Conservation (phyloP, 2,329 filamentous ascomycete genomes). For the Pseudogymnoascus verrucosus region DNA sequence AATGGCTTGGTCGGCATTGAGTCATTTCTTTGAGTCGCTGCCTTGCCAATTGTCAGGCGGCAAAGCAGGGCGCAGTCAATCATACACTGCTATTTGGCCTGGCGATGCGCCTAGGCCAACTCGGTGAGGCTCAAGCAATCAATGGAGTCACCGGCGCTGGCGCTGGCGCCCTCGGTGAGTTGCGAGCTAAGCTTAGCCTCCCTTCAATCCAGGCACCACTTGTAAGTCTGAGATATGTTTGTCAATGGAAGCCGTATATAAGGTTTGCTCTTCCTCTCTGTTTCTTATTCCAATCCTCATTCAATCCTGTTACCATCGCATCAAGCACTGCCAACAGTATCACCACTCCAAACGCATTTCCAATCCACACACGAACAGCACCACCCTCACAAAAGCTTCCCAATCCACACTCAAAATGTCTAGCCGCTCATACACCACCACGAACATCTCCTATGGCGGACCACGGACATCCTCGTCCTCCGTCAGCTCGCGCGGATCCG, state of each 20-base stretch:
- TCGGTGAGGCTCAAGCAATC: slow-evolving; percentile 5
- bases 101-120: not conserved
- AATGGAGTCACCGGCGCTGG: slow-evolving; percentile 5
- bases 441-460: not conserved
- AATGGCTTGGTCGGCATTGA: not conserved
- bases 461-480: not conserved
- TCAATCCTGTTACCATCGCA: not conserved
- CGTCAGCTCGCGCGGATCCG: not conserved
- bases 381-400: not conserved
- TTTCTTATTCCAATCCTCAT: slow-evolving; percentile 1
- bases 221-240: not conserved
- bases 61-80: slow-evolving; percentile 2
- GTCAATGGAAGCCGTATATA: not conserved
- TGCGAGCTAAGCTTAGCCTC: slow-evolving; percentile 1
- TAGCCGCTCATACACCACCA: not conserved
- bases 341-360: not conserved
- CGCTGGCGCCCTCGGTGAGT: not conserved
- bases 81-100: not conserved
- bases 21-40: slow-evolving; percentile 8
- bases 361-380: not conserved
- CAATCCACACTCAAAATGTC: not conserved
- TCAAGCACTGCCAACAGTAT: not conserved
- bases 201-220: slow-evolving; percentile 6
- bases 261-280: not conserved
- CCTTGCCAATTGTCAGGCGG: slow-evolving; percentile 1